Evolutionary conservation across 2,329 filamentous ascomycete genomes (phyloP), one percentile per base, ranked within the genome.

Genomic region (Monosporascus sp.): DNA sequence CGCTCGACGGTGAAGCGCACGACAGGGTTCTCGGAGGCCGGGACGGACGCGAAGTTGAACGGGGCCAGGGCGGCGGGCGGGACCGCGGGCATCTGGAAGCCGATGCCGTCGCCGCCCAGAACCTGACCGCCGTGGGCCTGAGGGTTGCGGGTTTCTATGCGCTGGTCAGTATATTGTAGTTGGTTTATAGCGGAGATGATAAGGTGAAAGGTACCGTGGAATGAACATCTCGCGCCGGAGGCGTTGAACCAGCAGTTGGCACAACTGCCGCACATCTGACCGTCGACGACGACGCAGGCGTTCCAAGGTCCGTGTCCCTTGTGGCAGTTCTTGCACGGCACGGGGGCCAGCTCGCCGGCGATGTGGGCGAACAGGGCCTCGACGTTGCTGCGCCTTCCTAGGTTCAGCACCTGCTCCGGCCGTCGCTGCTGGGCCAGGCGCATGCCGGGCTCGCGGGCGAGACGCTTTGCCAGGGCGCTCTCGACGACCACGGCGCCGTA

Each of bases 221-320:
- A 84, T 15, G 80, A 83, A 55, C 81, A 84, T 49, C 81, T 69
- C 9, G 79, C 75, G 9, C 81, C 81, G 49, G 79, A 82, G 7
- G 81, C 81, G 52, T 84, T 84, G 65, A 80, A 84, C 81, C 81
- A 84, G 63, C 81, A 84, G 61, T 84, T 84, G 53, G 80, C 76
- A 56, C 81, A 84, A 60, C 79, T 82, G 9, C 81, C 81, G 54
- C 79, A 83, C 78, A 84, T 80, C 62, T 82, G 78, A 1, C 81
- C 80, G 47, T 78, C 76, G 22, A 81, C 77, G n/a, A 82, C 70
- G n/a, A 84, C 73, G 57, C 81, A 84, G 17, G 72, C 72, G 1
- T 72, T 78, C 80, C 80, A 84, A 0, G 81, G 81, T 0, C 81
- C 81, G 55, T 83, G 79, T 4, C 79, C 79, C 62, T 82, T 83